Conservation (phyloP, 2,329 filamentous ascomycete genomes). For the Aspergillus fructus region DNA sequence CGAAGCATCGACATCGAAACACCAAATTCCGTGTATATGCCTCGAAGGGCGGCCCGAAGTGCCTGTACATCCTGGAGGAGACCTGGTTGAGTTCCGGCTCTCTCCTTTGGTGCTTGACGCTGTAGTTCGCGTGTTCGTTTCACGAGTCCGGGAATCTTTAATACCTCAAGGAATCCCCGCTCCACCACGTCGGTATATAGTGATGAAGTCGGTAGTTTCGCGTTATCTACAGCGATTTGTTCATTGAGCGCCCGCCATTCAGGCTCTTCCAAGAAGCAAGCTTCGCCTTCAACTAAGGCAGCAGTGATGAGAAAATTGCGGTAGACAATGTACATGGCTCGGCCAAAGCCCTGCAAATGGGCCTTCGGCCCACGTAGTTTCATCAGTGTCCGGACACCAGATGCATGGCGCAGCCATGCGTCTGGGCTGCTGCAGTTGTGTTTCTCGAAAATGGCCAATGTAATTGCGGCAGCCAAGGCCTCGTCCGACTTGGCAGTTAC, state of each 20-base stretch:
- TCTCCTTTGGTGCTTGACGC: conserved; percentile 3
- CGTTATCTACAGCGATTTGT: conserved; percentile 27
- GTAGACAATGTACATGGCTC: conserved; percentile 35
- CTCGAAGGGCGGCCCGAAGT: conserved; percentile 22
- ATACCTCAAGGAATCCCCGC: conserved; percentile 27
- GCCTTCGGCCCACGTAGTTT: conserved; percentile 31
- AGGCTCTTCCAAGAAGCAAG: conserved; percentile 36
- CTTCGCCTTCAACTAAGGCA: conserved; percentile 31
- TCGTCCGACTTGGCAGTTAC: conserved; percentile 31
- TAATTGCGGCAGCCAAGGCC: conserved; percentile 34
- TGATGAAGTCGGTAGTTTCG: conserved; percentile 27
- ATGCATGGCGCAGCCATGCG: conserved; percentile 39
- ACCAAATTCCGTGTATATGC: conserved; percentile 26
- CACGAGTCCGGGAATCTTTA: conserved; percentile 29
- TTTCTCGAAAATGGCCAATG: conserved; percentile 38
- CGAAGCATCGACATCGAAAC: conserved; percentile 23
- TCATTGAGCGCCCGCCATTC: conserved; percentile 34
- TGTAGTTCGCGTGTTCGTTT: conserved; percentile 21
- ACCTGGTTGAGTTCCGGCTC: conserved; percentile 10
- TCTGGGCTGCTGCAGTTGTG: conserved; percentile 35
- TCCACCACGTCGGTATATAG: conserved; percentile 32
- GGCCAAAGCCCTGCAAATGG: conserved; percentile 35
- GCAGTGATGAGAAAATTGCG: conserved; percentile 37
- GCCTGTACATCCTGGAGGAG: conserved; percentile 21
- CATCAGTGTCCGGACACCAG: conserved; percentile 36